phyloP scores from a whole-genome alignment of 345 rosid genomes.

The Lepidium africanum region DNA sequence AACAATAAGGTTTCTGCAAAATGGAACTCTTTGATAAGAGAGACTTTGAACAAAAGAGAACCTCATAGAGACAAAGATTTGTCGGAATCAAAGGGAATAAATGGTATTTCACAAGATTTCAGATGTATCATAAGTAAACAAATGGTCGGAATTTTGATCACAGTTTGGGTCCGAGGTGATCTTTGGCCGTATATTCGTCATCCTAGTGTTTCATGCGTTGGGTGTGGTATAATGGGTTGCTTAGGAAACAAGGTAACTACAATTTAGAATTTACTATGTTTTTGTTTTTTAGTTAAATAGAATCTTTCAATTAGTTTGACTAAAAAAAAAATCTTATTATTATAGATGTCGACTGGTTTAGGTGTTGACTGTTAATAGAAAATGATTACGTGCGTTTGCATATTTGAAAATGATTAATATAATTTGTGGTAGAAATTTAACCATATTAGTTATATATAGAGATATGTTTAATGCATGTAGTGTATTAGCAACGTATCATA shows the following conservation, averaged over 20 bases:
- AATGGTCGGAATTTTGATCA: constrained; percentile 71
- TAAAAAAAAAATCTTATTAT: not conserved
- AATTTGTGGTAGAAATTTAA: constrained; percentile 11
- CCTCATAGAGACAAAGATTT: not conserved
- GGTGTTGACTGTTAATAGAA: constrained; percentile 18
- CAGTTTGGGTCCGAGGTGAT: constrained; percentile 59
- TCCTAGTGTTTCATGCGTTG: constrained; percentile 66
- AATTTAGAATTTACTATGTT: not conserved
- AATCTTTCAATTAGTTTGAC: not conserved
- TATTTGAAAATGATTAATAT: not conserved
- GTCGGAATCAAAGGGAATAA: not conserved
- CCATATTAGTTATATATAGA: not conserved
- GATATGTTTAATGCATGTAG: not conserved
- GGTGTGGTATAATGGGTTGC: constrained; percentile 81
- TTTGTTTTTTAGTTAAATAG: not conserved
- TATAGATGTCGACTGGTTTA: not conserved
- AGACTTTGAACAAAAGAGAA: constrained; percentile 42
- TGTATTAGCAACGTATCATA: not conserved
- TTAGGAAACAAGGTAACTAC: constrained; percentile 64
- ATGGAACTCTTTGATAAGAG: constrained; percentile 66
- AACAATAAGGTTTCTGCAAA: constrained; percentile 39
- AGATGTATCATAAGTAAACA: constrained; percentile 62
- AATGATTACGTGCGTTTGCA: not conserved
- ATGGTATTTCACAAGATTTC: constrained; percentile 29
- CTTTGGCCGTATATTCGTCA: constrained; percentile 42